Evolutionary conservation across 495 filamentous ascomycete genomes (phyloP).

Genomic region (Penicillium canescens): DNA sequence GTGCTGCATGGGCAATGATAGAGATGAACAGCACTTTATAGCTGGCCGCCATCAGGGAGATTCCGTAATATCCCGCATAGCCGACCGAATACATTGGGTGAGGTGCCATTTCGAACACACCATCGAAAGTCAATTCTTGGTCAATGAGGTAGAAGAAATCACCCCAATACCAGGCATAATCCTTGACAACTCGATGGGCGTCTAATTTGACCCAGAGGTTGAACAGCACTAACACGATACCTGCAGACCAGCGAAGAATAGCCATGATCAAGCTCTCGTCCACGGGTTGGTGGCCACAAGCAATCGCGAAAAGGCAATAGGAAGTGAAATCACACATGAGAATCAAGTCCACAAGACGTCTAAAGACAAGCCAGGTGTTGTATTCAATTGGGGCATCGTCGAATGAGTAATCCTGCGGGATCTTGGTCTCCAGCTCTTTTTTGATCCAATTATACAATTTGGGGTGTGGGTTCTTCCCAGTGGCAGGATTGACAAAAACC

Average conservation of each 20-base stretch:
- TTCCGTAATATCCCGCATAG: conserved; percentile 97
- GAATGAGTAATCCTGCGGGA: conserved; percentile 90
- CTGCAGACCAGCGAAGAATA: conserved; percentile 74
- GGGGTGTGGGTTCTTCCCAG: conserved; percentile 78
- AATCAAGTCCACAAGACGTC: conserved; percentile 91
- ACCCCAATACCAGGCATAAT: conserved; percentile 99
- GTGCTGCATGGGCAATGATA: conserved; percentile 88
- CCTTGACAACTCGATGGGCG: conserved; percentile 97
- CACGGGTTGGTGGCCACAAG: conserved; percentile 73
- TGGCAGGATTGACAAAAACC: conserved; percentile 82
- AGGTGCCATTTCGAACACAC: conserved; percentile 98
- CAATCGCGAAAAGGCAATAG: conserved; percentile 92
- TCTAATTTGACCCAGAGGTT: conserved; percentile 99
- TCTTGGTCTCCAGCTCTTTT: conserved; percentile 88
- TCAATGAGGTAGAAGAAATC: conserved; percentile 99
- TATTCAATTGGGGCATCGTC: conserved; percentile 93
- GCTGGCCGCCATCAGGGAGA: conserved; percentile 97
- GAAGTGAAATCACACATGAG: conserved; percentile 98
- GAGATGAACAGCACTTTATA: conserved; percentile 97
- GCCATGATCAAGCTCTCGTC: conserved; percentile 71
- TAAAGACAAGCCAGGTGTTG: conserved; percentile 97
- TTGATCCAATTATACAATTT: conserved; percentile 80
- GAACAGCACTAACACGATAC: conserved; percentile 81
- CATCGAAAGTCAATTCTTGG: conserved; percentile 96
- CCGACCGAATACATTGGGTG: conserved; percentile 99